A percentile compares a stretch with the other conserved stretches of the same genome.
These are phyloP conservation scores for Acanthamoeba castellanii DNA, from an alignment of 208 protist genomes.

Conservation along the genomic window DNA sequence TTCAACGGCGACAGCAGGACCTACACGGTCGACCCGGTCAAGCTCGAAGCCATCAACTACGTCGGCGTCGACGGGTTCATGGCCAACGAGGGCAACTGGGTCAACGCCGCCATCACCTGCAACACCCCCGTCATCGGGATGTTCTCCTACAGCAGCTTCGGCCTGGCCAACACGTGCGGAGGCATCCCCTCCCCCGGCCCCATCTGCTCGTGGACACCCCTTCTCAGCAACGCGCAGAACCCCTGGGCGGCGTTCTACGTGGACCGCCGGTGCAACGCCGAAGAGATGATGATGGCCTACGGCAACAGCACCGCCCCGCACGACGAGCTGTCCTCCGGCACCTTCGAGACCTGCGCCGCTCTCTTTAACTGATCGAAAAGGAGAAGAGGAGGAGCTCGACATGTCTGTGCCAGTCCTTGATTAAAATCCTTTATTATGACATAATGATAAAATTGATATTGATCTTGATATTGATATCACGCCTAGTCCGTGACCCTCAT, in stretches of 20 bases:
- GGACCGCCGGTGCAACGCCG: neutral
- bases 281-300: neutral
- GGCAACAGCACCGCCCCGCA: neutral
- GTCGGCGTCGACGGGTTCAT: neutral
- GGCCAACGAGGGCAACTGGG: slow-evolving; percentile 9
- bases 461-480: too few relatives aligned
- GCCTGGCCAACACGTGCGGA: neutral
- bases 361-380: too few relatives aligned
- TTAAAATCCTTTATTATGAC: too few relatives aligned
- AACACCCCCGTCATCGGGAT: neutral
- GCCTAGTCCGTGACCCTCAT: too few relatives aligned
- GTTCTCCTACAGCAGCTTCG: neutral
- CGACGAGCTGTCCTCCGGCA: too few relatives aligned
- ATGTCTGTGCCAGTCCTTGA: too few relatives aligned
- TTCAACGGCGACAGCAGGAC: neutral
- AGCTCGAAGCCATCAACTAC: neutral
- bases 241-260: neutral
- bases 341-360: too few relatives aligned
- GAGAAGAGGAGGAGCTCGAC: too few relatives aligned
- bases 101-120: neutral
- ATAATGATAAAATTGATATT: too few relatives aligned
- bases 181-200: neutral
- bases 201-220: neutral
- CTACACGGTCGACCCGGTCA: neutral
- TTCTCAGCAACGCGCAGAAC: neutral